phyloP scores from a whole-genome alignment of 495 filamentous ascomycete species.

The Chaetomidium leptoderma region DNA sequence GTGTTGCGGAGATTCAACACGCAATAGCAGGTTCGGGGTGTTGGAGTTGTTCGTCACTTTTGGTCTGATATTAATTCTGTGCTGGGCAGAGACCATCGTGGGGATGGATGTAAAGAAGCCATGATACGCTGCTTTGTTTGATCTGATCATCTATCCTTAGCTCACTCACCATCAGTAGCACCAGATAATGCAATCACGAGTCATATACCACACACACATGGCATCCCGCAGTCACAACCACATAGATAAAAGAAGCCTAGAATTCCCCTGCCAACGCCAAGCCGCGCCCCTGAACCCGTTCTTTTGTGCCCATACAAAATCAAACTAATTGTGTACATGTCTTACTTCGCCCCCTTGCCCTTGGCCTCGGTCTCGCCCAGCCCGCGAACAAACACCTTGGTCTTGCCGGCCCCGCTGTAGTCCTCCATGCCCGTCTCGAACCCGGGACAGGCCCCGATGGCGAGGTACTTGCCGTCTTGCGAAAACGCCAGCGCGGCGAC shows the following conservation, averaged over 20 bases:
- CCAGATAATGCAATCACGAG: neutral
- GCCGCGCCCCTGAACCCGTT: neutral
- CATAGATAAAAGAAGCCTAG: neutral
- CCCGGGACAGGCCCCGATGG: slow-evolving; percentile 78
- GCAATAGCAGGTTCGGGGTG: neutral
- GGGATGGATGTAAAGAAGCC: neutral
- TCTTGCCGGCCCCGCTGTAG: slow-evolving; percentile 60
- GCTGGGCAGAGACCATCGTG: neutral
- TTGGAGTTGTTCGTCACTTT: neutral
- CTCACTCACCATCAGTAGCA: neutral
- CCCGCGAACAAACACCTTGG: slow-evolving; percentile 77
- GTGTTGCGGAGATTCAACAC: slow-evolving; percentile 7
- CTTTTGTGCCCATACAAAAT: neutral
- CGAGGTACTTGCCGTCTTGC: slow-evolving; percentile 74
- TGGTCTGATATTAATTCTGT: too few species aligned
- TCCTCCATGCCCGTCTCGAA: slow-evolving; percentile 90
- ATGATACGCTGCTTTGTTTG: neutral
- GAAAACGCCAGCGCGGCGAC: slow-evolving; percentile 75
- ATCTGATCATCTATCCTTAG: neutral
- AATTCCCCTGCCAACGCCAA: slow-evolving; percentile 9
- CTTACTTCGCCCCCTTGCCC: slow-evolving; percentile 65
- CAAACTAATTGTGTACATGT: neutral
- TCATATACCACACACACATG: neutral
- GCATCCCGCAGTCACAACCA: neutral
- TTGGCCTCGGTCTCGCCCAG: slow-evolving; percentile 83